phyloP scores from a whole-genome alignment of 306 rosid species.

The Acmispon strigosus region DNA sequence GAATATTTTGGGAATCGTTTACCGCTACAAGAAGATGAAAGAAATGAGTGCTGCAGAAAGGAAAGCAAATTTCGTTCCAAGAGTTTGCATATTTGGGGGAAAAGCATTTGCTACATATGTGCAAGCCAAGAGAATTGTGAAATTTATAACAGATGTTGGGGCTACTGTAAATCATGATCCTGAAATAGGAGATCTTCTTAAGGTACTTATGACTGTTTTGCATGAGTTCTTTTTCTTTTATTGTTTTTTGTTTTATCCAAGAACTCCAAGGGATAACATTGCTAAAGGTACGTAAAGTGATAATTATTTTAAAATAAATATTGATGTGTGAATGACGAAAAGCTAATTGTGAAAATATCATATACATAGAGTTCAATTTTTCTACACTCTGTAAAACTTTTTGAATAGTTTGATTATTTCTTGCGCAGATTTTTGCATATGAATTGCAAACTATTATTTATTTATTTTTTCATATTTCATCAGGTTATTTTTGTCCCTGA shows the following conservation, averaged over 20 bases:
- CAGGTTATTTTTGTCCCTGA: constrained; percentile 96
- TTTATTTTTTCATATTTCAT: constrained; percentile 6
- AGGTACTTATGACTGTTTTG: constrained; percentile 45
- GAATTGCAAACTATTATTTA: background rate
- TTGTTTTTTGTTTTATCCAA: background rate
- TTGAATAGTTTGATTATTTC: constrained; percentile 2
- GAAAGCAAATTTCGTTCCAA: constrained; percentile 67
- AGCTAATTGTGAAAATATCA: too few species aligned
- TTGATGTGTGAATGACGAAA: too few species aligned
- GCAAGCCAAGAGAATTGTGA: constrained; percentile 98
- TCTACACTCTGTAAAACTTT: background rate
- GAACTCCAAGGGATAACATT: background rate
- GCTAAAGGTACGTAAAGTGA: background rate
- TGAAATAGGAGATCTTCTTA: constrained; percentile 86
- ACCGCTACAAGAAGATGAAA: constrained; percentile 96
- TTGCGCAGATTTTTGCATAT: constrained; percentile 1
- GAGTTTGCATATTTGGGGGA: constrained; percentile 97
- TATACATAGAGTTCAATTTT: too few species aligned
- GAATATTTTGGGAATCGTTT: constrained; percentile 88
- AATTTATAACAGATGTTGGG: constrained; percentile 92
- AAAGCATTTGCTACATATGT: constrained; percentile 91
- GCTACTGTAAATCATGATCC: constrained; percentile 83
- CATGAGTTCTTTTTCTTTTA: background rate
- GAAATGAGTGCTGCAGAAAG: constrained; percentile 79
- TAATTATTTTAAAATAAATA: too few species aligned